A percentile compares a stretch with the other conserved stretches of the same genome.
Evolutionary conservation across 345 rosid genomes (phyloP).

Genomic region (Angophora floribunda): DNA sequence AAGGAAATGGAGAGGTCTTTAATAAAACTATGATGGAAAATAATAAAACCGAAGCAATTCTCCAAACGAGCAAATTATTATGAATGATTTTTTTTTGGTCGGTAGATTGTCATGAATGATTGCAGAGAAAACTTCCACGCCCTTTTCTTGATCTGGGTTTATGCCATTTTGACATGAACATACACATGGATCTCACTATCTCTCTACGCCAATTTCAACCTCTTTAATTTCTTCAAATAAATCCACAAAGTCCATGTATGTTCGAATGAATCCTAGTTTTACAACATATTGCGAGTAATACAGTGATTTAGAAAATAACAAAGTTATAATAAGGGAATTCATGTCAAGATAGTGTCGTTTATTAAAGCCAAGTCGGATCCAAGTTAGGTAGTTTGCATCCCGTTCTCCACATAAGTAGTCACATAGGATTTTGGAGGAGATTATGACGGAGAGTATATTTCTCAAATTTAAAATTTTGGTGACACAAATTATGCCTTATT

Average conservation of each 20-base stretch:
- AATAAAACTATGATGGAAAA: not conserved
- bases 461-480: not conserved
- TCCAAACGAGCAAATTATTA: not conserved
- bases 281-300: no score
- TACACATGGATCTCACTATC: not conserved
- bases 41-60: not conserved
- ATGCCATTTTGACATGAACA: not conserved
- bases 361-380: no score
- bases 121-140: not conserved
- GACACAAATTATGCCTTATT: not conserved
- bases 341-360: no score
- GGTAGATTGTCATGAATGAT: not conserved
- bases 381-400: no score
- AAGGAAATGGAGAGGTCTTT: not conserved
- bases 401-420: no score
- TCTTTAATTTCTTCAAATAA: not conserved
- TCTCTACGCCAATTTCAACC: not conserved
- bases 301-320: not conserved
- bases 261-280: not conserved
- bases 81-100: not conserved
- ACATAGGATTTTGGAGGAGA: not conserved
- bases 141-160: not conserved
- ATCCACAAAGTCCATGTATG: not conserved
- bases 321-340: not conserved
- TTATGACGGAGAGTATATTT: not conserved